Base-by-base conservation (phyloP, 202 grass and related monocot genomes). In the Alloteropsis angusta region DNA sequence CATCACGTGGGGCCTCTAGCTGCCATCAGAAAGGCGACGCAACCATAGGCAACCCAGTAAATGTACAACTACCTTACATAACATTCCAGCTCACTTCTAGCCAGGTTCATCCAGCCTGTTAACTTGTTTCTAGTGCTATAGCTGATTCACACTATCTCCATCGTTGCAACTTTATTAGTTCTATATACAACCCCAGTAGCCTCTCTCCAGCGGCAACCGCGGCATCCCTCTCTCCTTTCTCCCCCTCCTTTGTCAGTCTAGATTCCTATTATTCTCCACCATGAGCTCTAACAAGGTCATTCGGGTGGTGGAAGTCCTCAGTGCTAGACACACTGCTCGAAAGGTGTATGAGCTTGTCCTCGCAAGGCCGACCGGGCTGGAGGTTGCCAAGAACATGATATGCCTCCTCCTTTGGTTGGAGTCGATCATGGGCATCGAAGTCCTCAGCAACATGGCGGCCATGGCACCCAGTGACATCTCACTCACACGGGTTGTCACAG, bases 331-430 rank as follows among this genome's bases (percentile, higher is more conserved):
- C 5, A 28, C 72, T 22, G 83, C 83, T 37, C 90, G 90, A 11
- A 18, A 13, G 46, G 67, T 64, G 15, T 88, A 88, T 16, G 73
- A 88, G 56, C 72, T 42, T 42, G 8, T 85, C 35, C 19, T 83
- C 6, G 35, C 60, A 25, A 45, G 34, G 14, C 38, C 82, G 2
- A 71, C 46, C 7, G 22, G 26, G 44, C 45, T 16, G 2, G 19
- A 70, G n/a, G 23, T 83, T 15, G 81, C 84, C 16, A 82, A 52
- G 23, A 84, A 89, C 17, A 48, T 75, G 4, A 73, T 87, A 1
- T 70, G 85, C 17, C 30, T 93, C 34, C 77, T 87, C 67, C 68
- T 89, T 39, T 89, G 84, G 87, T 45, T 93, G 25, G 90, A 93
- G 47, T 71, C 65, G 38, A 76, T 68, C 25, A 43, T 57, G 21